Evolutionary conservation across 768 basidiomycete species (phyloP), one percentile per base, ranked within the genome.

Genomic region (Thelephora ganbajun): DNA sequence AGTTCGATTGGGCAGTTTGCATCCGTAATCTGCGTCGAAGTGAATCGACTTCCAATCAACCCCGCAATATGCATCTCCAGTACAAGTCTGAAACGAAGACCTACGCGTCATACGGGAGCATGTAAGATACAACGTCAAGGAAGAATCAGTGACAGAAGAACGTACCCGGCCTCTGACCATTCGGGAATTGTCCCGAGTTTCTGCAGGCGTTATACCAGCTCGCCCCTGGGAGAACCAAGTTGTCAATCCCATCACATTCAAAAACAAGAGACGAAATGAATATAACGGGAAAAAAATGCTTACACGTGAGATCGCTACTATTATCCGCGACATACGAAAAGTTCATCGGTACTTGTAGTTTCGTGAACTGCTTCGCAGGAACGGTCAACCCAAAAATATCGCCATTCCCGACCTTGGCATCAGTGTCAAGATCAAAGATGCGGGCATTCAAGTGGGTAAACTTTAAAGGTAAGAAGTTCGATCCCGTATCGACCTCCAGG

Each of bases 281-380:
- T n/a, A n/a, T n/a, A n/a, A n/a, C n/a, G n/a, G n/a, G 26, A 51
- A 46, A 30, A 35, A 16, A 12, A 50, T 18, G 59, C 73, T 55
- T 54, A 89, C 91, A 97, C 18, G 92, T 94, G 33, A 72, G 68
- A 63, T 97, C 92, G 4, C 81, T 76, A 41, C 75, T 70, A 58
- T 97, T 96, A 11, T 75, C 67, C 0, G 82, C 88, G 11, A 77
- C 53, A 61, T 94, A 96, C 0, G 80, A 77, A 64, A 94, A 93
- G 55, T 83, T 83, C 45, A 97, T 66, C 0, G 90, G 90, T 9
- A 97, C 53, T 30, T 72, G 61, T 22, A 96, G 66, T 33, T 74
- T 60, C n/a, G 79, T 72, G 57, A 78, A 80, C 18, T 63, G 46
- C 57, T 81, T 83, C 11, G 86, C 81, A 5, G 81, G 76, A 9